Evolutionary conservation across 2,329 filamentous ascomycete species (phyloP).

Genomic region (Pseudogymnoascus destructans): DNA sequence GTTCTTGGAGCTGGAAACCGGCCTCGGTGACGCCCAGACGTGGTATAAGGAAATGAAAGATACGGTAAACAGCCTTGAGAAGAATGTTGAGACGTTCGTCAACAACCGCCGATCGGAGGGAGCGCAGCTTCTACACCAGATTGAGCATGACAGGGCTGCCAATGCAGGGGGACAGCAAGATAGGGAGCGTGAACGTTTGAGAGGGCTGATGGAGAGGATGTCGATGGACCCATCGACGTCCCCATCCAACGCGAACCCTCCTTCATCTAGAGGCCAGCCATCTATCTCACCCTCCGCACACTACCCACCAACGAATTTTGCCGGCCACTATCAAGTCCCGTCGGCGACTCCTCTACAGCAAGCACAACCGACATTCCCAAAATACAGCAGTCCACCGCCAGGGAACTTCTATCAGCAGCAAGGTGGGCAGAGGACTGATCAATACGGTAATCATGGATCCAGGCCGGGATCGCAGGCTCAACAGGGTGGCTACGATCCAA

Average conservation of each 20-base stretch:
- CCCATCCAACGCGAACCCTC: slow-evolving; percentile 30
- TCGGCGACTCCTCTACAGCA: slow-evolving; percentile 37
- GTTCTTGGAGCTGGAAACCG: slow-evolving; percentile 78
- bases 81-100: slow-evolving; percentile 95
- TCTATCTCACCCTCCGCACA: slow-evolving; percentile 28
- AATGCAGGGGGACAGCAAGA: slow-evolving; percentile 39
- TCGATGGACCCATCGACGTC: slow-evolving; percentile 56
- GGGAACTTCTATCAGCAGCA: slow-evolving; percentile 24
- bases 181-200: slow-evolving; percentile 71
- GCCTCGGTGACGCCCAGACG: slow-evolving; percentile 72
- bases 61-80: slow-evolving; percentile 78
- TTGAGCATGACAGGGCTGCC: slow-evolving; percentile 32
- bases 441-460: slow-evolving; percentile 34
- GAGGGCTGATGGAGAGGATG: slow-evolving; percentile 89
- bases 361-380: slow-evolving; percentile 32
- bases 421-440: slow-evolving; percentile 28
- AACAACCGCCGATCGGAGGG: slow-evolving; percentile 88
- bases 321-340: slow-evolving; percentile 47
- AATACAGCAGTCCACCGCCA: slow-evolving; percentile 32
- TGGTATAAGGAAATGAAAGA: slow-evolving; percentile 97
- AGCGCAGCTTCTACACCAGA: slow-evolving; percentile 74
- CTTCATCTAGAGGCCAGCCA: slow-evolving; percentile 25
- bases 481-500: slow-evolving; percentile 35
- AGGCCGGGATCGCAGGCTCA: slow-evolving; percentile 39
- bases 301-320: slow-evolving; percentile 42